phyloP scores from a whole-genome alignment of 768 basidiomycete genomes.

The Aureoboletus auriporus region DNA sequence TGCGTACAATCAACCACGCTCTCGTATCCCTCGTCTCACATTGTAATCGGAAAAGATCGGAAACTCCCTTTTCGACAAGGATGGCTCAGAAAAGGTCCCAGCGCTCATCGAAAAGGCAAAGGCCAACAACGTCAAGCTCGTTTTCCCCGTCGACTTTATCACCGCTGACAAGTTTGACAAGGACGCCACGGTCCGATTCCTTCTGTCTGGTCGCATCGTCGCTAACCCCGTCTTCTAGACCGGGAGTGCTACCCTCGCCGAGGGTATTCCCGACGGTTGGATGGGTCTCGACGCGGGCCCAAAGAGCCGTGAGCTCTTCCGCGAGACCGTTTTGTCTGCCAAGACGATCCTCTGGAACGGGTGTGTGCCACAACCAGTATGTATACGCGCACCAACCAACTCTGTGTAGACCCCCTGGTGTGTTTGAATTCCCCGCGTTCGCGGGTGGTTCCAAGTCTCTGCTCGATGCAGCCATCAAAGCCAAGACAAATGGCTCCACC shows the following conservation, averaged over 20 bases:
- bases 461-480: slow-evolving; percentile 82
- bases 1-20: slow-evolving; percentile 30
- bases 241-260: slow-evolving; percentile 67
- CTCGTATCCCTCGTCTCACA: neutral
- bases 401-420: slow-evolving; percentile 79
- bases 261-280: slow-evolving; percentile 91
- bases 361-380: slow-evolving; percentile 36
- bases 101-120: slow-evolving; percentile 88
- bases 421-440: slow-evolving; percentile 95
- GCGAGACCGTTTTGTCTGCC: slow-evolving; percentile 72
- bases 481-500: slow-evolving; percentile 78
- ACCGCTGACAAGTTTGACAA: slow-evolving; percentile 95
- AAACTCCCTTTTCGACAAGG: slow-evolving; percentile 86
- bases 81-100: slow-evolving; percentile 83
- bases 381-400: neutral
- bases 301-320: slow-evolving; percentile 78
- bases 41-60: slow-evolving; percentile 58
- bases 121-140: slow-evolving; percentile 86
- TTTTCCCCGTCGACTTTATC: slow-evolving; percentile 93
- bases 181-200: slow-evolving; percentile 64
- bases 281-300: slow-evolving; percentile 93
- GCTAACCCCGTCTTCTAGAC: slow-evolving; percentile 40
- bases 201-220: neutral
- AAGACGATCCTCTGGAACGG: slow-evolving; percentile 99
- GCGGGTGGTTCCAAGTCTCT: slow-evolving; percentile 80